Evolutionary conservation across 306 rosid genomes (phyloP).

Genomic region (Calophaca sinica): DNA sequence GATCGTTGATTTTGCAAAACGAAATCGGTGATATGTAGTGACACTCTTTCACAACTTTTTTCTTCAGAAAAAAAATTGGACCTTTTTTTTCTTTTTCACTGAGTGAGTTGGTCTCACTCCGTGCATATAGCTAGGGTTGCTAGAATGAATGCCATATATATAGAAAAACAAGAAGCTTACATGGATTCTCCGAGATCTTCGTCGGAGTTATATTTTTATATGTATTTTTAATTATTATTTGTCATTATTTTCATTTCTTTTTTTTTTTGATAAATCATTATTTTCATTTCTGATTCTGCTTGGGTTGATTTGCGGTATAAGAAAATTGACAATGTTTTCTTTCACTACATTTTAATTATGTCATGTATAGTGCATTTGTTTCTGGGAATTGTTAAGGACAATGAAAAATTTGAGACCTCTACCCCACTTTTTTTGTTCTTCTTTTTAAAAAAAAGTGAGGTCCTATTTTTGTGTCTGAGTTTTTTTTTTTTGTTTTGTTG

Average conservation of each 20-base stretch:
- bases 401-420: neutral
- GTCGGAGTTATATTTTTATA: slow-evolving; percentile 25
- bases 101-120: slow-evolving; percentile 8
- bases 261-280: no score
- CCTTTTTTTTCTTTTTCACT: neutral
- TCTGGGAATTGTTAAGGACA: slow-evolving; percentile 14
- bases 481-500: slow-evolving; percentile 10
- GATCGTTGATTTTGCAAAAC: slow-evolving; percentile 37
- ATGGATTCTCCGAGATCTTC: slow-evolving; percentile 64
- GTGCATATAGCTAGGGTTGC: slow-evolving; percentile 53
- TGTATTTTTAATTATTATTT: slow-evolving; percentile 13
- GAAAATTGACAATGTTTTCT: slow-evolving; percentile 47
- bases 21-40: neutral
- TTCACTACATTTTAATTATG: slow-evolving; percentile 41
- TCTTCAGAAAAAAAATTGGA: neutral
- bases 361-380: slow-evolving; percentile 21
- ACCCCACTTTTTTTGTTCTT: neutral
- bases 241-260: slow-evolving; percentile 12
- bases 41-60: neutral
- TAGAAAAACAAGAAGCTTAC: slow-evolving; percentile 24
- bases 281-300: slow-evolving; percentile 30
- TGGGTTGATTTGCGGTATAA: slow-evolving; percentile 45
- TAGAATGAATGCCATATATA: slow-evolving; percentile 29
- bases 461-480: slow-evolving; percentile 20
- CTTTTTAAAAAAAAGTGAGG: neutral